Evolutionary conservation across 2,329 filamentous ascomycete species (phyloP), one percentile per base, ranked within the genome.

Genomic region (Trichoderma sp.): DNA sequence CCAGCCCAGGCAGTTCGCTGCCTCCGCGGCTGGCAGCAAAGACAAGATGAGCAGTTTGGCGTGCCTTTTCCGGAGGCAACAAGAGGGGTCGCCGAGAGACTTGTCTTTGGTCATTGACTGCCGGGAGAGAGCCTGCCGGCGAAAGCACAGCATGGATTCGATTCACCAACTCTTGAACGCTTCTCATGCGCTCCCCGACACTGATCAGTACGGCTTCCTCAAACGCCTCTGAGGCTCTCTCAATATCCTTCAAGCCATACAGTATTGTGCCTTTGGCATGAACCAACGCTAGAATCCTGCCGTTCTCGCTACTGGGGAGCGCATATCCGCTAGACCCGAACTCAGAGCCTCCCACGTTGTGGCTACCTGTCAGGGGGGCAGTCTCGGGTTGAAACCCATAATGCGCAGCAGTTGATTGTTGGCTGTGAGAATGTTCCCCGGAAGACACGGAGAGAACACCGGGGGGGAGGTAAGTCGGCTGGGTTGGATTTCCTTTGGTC

Each of bases 201-300:
- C 93, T 94, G 70, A 99, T 94, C 64, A 97, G 80, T 4, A 99
- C 93, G 0, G 94, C 94, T 77, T 97, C 93, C 77, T 99, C 95
- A 73, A 99, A 99, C 4, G 95, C 93, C 73, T 89, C 87, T 1
- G 94, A 93, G 50, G 95, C 95, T 48, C 85, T 87, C 45, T 85
- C 83, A 71, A 95, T 91, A 71, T 97, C 90, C 54, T 94, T 94
- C 34, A 96, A 81, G 29, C 92, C 89, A 79, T 99, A 99, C 2
- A 98, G 84, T 90, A 98, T 96, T 70, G 98, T 98, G n/a, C 94
- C 95, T 78, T 98, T 99, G 22, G 94, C 94, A 79, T 99, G 95
- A 48, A 98, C 89, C 17, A 99, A 84, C n/a, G 93, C 92, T 53
- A 99, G 85, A 74, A 99, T 93, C 69, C 95, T 88, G 9, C 94